Base-by-base conservation (phyloP, 2,329 filamentous ascomycete genomes). In the Achaetomium macrosporum region DNA sequence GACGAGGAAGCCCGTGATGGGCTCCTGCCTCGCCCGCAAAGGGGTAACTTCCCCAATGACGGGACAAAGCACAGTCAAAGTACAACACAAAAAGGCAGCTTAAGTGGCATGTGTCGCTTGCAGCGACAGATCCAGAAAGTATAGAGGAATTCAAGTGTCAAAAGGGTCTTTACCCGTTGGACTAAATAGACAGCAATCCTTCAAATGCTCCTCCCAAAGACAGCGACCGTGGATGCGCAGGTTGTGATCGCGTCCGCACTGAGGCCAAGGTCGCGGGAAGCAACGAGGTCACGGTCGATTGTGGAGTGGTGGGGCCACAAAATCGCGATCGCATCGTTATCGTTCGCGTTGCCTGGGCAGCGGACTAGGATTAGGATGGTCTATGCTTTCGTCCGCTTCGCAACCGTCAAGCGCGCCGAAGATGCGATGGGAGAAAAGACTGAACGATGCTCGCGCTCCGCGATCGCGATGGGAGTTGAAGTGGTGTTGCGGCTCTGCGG, bases 401-500 rank as follows among this genome's bases (percentile, higher is more conserved):
- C 39, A n/a, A n/a, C 29, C 16, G 1, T 47, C 16, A 25, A 17
- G 37, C 2, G 36, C 16, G 16, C 17, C 31, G 19, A 15, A 16
- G 2, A 35, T 15, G 44, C 12, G 50, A 49, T 35, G 17, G 12
- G 42, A 29, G 42, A 45, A 35, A 25, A 25, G 7, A 25, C 4
- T 31, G 16, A 42, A 31, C 13, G 29, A 40, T 36, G 35, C 13
- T 25, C 25, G 25, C 25, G 47, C 33, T 33, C 50, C 35, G 49
- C 53, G 33, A 42, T 46, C 33, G 44, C 45, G 33, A 54, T 42
- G 17, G 39, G 20, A 30, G 15, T 54, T 45, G 46, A 50, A 25
- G 39, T 59, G 52, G 52, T 52, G 57, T 59, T 59, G 57, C 53
- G 57, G 57, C 57, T 59, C 57, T 57, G 57, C 54, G 53, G 42